Base-by-base conservation (phyloP, 768 basidiomycete genomes). In the Termitomyces bulborhizus region DNA sequence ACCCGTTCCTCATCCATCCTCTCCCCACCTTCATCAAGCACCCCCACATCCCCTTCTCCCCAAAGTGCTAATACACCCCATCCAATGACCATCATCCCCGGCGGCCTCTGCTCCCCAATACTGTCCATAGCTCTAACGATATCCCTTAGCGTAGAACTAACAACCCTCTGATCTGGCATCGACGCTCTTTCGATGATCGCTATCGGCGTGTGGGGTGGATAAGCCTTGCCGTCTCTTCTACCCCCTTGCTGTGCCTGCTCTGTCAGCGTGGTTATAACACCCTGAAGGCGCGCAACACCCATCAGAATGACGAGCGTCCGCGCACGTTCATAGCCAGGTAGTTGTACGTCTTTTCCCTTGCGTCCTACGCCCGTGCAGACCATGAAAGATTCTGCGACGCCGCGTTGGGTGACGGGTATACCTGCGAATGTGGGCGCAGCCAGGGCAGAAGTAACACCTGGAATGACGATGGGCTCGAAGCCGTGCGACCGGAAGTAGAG, bases 151-250 rank as follows among this genome's bases (percentile, higher is more conserved):
- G 94, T 98, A 16, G 87, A 88, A 29, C 77, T 76, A 21, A 97
- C 76, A 2, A 90, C 83, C 13, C 97, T 75, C 70, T 98, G 97
- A 70, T 99, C 97, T 0, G 88, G 84, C 79, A 91, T 88, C 21
- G 90, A 91, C n/a, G 91, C 94, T 6, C 96, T 82, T 69, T 99
- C 97, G 51, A 99, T 84, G 60, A 98, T 85, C 7, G 94, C 93
- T 61, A 98, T 91, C 4, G 97, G 97, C 16, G 81, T 74, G 63
- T 88, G 71, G 0, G 72, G 60, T 0, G 96, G 97, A 67, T 93
- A 99, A 0, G 77, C 76, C 9, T 45, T 52, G 29, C 78, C 78
- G 31, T 77, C 68, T 42, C 60, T 43, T 11, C 57, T 42, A 6
- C 53, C 55, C 6, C 77, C 61, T 7, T 46, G 59, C 29, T 49